Evolutionary conservation across 1,139 yeast species (phyloP), one percentile per base, ranked within the genome.

Genomic region (Lodderomyces metapsilosis): DNA sequence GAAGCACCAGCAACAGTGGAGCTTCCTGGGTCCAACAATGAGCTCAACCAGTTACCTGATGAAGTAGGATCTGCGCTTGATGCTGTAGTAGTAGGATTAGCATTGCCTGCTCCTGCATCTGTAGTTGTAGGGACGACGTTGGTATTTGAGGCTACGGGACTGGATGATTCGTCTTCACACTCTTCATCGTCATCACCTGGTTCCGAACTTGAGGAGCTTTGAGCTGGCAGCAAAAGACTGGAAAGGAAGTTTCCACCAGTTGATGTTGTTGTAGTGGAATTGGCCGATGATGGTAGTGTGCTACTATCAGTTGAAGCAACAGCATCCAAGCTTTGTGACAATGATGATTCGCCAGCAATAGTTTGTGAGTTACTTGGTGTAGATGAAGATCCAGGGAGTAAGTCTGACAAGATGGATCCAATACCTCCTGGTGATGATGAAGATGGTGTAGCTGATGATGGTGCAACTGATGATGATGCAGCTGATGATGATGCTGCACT

Each of bases 181-280:
- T 41, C 50, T 23, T 36, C 43, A 33, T 37, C 43, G 21, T 43
- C 49, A n/a, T 42, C 45, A 31, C 38, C 37, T n/a, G 20, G 21
- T 9, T 24, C 27, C 4, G 40, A 23, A n/a, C 27, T 34, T 4
- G 35, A 32, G 24, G 35, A 20, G 11, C 24, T 18, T 20, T 32
- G 35, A 22, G 43, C 21, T 38, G 22, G 36, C 12, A 34, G 38
- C 22, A 28, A 25, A 18, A 34, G 5, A 17, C 34, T 28, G 10
- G 23, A 34, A 17, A 38, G n/a, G 21, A 23, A 15, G 20, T 38
- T 33, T 23, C 36, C 28, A 18, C 38, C 37, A 23, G 34, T 28
- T 10, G 36, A 18, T 18, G 39, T 25, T 27, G 39, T 36, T 17
- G 42, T 8, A 20, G 22, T 30, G 27, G 33, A 20, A 20, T n/a